Base-by-base conservation (phyloP, 768 basidiomycete genomes). In the Serendipita sp. region DNA sequence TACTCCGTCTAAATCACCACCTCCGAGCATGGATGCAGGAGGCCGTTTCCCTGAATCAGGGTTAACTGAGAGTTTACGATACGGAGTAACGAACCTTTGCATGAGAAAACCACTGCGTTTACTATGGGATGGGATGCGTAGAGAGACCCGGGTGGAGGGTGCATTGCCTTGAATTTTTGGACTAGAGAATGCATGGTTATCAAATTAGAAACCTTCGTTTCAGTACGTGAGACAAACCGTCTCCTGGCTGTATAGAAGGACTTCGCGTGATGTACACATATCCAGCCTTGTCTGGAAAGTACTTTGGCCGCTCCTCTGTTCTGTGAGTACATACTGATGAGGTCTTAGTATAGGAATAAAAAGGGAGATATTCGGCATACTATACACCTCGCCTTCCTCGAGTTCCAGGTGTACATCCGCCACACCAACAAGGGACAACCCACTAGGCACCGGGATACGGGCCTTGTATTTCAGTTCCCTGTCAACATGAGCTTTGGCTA, bases 1-100 rank as follows among this genome's bases (percentile, higher is more conserved):
- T 85, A 2, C 84, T 27, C 85, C 85, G 69, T 88, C 86, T 8
- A 86, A 73, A 69, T 87, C 86, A 0, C 85, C 86, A 1, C 86
- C 86, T 2, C 85, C 84, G 0, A 85, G 75, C 64, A 75, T 83
- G 2, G 83, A 82, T 0, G 84, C 80, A 15, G 87, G 68, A 0
- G 86, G 83, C 16, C 85, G 77, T 15, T 70, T 63, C 4, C 85
- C 86, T 86, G 75, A 77, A 55, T 23, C 64, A 45, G 63, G 13
- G 29, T 66, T 31, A 48, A 40, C 40, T 29, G 33, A 40, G 46
- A 27, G 46, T 5, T 45, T n/a, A 46, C n/a, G 23, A 44, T 36
- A 18, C 4, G 50, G 44, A 55, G n/a, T 18, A 37, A 66, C 71
- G 33, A 64, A 82, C 85, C 85, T 68, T 76, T 68, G 3, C 78